Conservation (phyloP, 75 land plant genomes). For the Selaginella moellendorffii region DNA sequence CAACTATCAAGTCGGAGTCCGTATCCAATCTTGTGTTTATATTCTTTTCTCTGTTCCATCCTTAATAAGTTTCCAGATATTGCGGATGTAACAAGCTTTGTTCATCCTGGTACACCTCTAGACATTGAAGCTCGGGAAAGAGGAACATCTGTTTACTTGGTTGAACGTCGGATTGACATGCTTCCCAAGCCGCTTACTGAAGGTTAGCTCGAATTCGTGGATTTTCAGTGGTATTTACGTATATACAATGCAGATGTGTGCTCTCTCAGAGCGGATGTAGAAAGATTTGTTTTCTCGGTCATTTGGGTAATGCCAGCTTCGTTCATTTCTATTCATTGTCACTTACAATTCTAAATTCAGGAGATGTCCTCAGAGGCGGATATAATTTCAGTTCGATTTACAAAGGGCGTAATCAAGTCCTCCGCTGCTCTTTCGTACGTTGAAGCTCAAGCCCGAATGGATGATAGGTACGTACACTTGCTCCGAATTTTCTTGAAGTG, state of each 20-base stretch:
- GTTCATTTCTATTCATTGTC: slow-evolving; percentile 1
- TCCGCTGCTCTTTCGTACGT: slow-evolving; percentile 91
- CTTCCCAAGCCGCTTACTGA: slow-evolving; percentile 99
- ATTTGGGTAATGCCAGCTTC: slow-evolving; percentile 50
- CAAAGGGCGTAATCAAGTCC: slow-evolving; percentile 85
- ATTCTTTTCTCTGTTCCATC: not conserved
- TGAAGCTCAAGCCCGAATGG: slow-evolving; percentile 99
- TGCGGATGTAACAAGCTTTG: slow-evolving; percentile 99
- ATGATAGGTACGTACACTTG: slow-evolving; percentile 56
- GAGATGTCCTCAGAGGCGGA: slow-evolving; percentile 90
- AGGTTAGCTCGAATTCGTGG: slow-evolving; percentile 28
- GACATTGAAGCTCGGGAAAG: slow-evolving; percentile 90
- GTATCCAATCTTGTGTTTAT: slow-evolving; percentile 53
- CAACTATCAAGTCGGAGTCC: slow-evolving; percentile 93
- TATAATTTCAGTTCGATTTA: slow-evolving; percentile 57
- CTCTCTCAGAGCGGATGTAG: slow-evolving; percentile 86
- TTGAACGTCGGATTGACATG: slow-evolving; percentile 96
- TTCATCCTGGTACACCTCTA: slow-evolving; percentile 73
- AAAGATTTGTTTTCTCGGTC: slow-evolving; percentile 89
- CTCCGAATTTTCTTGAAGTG: not conserved
- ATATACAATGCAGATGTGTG: slow-evolving; percentile 58
- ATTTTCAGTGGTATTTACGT: not conserved
- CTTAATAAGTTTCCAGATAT: slow-evolving; percentile 43
- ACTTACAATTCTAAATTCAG: too few species aligned
- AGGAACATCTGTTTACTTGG: slow-evolving; percentile 96